These are phyloP conservation scores for Tetracentron sinense DNA, from an alignment of 164 flowering plant genomes.

Conservation along the genomic window DNA sequence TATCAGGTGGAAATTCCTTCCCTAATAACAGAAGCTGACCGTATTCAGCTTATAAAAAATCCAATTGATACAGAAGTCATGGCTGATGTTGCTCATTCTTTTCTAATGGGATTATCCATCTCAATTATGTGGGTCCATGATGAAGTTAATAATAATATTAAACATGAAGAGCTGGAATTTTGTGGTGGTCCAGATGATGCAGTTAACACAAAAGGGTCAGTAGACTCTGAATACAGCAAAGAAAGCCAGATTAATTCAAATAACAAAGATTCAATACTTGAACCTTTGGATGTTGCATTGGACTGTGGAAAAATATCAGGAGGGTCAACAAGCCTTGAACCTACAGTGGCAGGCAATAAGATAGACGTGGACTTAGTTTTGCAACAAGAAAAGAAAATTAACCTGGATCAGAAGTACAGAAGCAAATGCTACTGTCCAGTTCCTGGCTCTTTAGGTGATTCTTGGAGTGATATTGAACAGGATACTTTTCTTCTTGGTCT, in stretches of 20 bases:
- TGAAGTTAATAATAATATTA: constrained; percentile 15
- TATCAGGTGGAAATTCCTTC: constrained; percentile 78
- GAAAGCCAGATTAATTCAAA: constrained; percentile 3
- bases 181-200: constrained; percentile 1
- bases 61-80: constrained; percentile 15
- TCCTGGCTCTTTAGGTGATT: constrained; percentile 39
- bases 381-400: background rate
- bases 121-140: constrained; percentile 45
- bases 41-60: constrained; percentile 8
- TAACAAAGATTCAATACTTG: background rate
- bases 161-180: constrained; percentile 15
- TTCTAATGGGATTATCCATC: constrained; percentile 44
- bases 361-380: constrained; percentile 12
- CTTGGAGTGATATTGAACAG: constrained; percentile 67
- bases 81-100: constrained; percentile 16
- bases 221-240: constrained; percentile 10
- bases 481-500: constrained; percentile 71
- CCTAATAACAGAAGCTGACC: constrained; percentile 23
- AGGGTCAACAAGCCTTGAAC: background rate
- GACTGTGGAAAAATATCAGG: constrained; percentile 1
- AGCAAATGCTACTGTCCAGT: constrained; percentile 22
- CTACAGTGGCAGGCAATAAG: background rate
- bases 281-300: constrained; percentile 5
- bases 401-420: constrained; percentile 5
- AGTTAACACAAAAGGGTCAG: constrained; percentile 5